Conservation (phyloP, 2,329 filamentous ascomycete species). For the Ophiostoma sp. region DNA sequence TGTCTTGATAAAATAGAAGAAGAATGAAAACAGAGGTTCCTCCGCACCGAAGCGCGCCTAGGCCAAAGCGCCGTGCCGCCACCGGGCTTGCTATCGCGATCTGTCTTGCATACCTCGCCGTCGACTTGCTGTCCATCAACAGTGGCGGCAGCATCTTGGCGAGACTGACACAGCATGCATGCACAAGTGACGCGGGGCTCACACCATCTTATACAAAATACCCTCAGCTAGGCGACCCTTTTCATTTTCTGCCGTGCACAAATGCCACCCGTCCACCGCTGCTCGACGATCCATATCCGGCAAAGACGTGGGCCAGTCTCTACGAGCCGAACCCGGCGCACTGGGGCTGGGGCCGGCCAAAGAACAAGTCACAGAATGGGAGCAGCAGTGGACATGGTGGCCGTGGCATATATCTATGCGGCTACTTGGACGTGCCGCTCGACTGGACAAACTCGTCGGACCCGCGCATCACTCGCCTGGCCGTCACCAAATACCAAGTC, state of each 20-base stretch:
- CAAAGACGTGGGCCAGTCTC: neutral
- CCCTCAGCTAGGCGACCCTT: neutral
- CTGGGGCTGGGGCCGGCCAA: neutral
- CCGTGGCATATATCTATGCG: slow-evolving; percentile 40
- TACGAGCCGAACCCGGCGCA: neutral
- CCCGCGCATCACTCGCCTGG: slow-evolving; percentile 41
- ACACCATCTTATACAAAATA: neutral
- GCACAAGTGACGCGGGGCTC: neutral
- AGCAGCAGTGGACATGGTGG: neutral
- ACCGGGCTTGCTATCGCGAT: neutral
- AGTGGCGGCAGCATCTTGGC: neutral
- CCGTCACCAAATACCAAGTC: slow-evolving; percentile 47
- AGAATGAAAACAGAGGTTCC: neutral
- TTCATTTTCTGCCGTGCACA: neutral
- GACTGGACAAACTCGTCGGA: slow-evolving; percentile 45
- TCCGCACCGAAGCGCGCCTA: neutral
- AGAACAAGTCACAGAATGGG: neutral
- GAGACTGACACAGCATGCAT: neutral
- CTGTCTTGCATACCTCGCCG: neutral
- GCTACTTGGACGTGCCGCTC: slow-evolving; percentile 45
- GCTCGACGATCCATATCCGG: neutral
- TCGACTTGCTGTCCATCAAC: neutral
- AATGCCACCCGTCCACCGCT: neutral
- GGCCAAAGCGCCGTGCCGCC: neutral
- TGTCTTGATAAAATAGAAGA: neutral